Base-by-base conservation (phyloP, 192 early-diverging fungal genomes). In the Geranomyces michiganensis region DNA sequence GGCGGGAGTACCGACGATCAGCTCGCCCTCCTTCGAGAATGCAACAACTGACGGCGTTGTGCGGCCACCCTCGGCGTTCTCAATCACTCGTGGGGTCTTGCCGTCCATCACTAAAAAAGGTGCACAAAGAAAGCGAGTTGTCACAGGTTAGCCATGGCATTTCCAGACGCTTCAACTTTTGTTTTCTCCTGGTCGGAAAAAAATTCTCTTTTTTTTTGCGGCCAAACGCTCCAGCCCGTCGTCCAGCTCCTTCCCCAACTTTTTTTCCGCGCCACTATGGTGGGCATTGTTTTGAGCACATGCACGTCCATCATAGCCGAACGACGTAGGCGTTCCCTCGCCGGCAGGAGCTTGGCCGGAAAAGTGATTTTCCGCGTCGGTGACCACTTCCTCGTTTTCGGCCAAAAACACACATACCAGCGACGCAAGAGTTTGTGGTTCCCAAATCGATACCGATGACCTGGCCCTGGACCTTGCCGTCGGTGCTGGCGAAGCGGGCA, bases 391-490 rank as follows among this genome's bases (percentile, higher is more conserved):
- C 5, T 41, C 36, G 17, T n/a, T 26, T 53, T 7, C 24, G 6
- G 51, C 19, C 15, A 47, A 47, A 2, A 2, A 7, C 51, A 26
- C 7, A 26, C 51, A 15, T 53, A 53, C 51, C 51, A 53, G 93
- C 90, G 30, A 99, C 96, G 78, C 96, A 99, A 19, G 95, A 97
- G 88, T 99, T 97, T 76, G 96, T 99, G 31, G 96, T 99, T 33
- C 96, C 53, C 5, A 45, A 24, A 33, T 68, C 56, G 51, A 21
- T 59, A n/a, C 43, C 36, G 22, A 58, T 29, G 33, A 27, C 56
- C 55, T 17, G 24, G 55, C 36, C 22, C 24, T 21, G 55, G 19
- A 10, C 32, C 17, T 43, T 58, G 29, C 44, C 19, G 36, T 67
- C 51, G 51, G n/a, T 53, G 51, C 36, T 63, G 62, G 62, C 36